Evolutionary conservation across 176 grass and related monocot genomes (phyloP).

Genomic region (Echinochloa phyllopogon): DNA sequence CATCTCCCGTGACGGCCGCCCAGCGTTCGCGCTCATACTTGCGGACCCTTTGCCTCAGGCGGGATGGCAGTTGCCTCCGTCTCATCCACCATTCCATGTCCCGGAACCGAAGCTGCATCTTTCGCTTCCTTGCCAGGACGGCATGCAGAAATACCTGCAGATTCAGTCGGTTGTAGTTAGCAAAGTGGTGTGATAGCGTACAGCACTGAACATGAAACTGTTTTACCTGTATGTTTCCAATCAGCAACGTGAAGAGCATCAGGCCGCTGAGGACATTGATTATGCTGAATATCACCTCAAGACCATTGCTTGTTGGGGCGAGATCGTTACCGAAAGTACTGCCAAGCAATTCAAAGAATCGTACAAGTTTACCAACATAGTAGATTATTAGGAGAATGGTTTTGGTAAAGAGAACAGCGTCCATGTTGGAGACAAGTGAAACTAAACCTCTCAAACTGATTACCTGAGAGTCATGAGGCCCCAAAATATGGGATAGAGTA

Average conservation of each 20-base stretch:
- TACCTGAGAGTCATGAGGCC: conserved; percentile 99
- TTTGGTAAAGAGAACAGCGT: background rate
- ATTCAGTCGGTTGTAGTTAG: background rate
- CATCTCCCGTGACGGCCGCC: conserved; percentile 85
- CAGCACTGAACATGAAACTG: background rate
- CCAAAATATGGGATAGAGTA: conserved; percentile 98
- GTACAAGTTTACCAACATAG: background rate
- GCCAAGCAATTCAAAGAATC: conserved; percentile 29
- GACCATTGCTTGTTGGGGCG: conserved; percentile 81
- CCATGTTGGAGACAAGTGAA: background rate
- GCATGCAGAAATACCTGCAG: conserved; percentile 89
- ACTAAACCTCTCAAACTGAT: background rate
- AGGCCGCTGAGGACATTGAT: conserved; percentile 79
- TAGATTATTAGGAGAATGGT: background rate
- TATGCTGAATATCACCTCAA: conserved; percentile 96
- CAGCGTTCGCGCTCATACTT: conserved; percentile 83
- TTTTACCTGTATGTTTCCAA: conserved; percentile 93
- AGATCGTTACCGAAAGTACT: conserved; percentile 98
- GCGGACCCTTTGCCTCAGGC: conserved; percentile 78
- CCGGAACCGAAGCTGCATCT: conserved; percentile 84
- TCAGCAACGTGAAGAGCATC: conserved; percentile 99
- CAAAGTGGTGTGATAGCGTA: background rate
- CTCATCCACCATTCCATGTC: conserved; percentile 99
- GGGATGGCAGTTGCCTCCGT: conserved; percentile 82
- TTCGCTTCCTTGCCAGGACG: conserved; percentile 85